A percentile compares a stretch with the other conserved stretches of the same genome.
Evolutionary conservation across 805 yeast species (phyloP).

Genomic region (Saturnispora halmiae): DNA sequence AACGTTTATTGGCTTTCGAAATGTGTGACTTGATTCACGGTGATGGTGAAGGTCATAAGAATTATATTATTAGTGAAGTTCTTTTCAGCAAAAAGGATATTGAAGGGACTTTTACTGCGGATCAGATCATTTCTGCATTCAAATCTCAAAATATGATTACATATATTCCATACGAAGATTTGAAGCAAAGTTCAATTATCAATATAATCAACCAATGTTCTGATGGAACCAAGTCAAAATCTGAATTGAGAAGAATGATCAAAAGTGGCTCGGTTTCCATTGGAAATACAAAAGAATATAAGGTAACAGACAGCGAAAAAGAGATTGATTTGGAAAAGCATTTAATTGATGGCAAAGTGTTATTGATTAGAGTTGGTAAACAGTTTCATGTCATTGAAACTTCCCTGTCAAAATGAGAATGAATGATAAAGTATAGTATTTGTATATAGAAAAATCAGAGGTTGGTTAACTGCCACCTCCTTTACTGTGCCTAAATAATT

Average conservation of each 20-base stretch:
- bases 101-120: constrained; percentile 34
- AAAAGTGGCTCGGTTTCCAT: constrained; percentile 64
- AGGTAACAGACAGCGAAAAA: constrained; percentile 41
- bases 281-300: constrained; percentile 47
- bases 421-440: background rate
- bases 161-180: constrained; percentile 27
- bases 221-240: constrained; percentile 36
- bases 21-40: constrained; percentile 88
- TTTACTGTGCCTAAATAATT: constrained; percentile 69
- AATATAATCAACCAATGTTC: constrained; percentile 41
- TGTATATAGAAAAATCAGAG: background rate
- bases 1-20: constrained; percentile 69
- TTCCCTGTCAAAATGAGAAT: constrained; percentile 2
- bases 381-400: constrained; percentile 50
- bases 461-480: constrained; percentile 35
- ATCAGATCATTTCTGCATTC: constrained; percentile 47
- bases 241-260: constrained; percentile 38
- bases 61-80: constrained; percentile 57
- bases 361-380: constrained; percentile 71
- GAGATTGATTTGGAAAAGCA: constrained; percentile 36
- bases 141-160: constrained; percentile 46
- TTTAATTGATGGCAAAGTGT: constrained; percentile 48
- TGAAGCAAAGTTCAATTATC: constrained; percentile 35
- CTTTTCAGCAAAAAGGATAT: constrained; percentile 34
- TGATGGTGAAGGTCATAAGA: constrained; percentile 57